phyloP scores from a whole-genome alignment of 129 eudicot species.

The Mikania micrantha region DNA sequence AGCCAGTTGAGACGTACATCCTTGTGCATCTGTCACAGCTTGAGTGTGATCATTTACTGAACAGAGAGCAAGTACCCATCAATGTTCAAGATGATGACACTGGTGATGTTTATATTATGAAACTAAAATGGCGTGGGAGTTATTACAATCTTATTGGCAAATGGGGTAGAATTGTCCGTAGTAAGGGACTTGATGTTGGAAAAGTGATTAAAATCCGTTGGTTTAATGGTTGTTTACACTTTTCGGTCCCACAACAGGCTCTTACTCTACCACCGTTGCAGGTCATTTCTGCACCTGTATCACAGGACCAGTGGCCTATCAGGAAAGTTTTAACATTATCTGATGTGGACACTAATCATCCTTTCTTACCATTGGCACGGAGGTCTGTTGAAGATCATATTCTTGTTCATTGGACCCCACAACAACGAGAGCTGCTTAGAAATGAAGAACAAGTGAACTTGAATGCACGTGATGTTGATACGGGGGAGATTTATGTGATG shows the following conservation, averaged over 20 bases:
- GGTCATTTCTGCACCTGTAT: constrained; percentile 37
- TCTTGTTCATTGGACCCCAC: constrained; percentile 61
- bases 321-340: constrained; percentile 66
- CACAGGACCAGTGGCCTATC: constrained; percentile 75
- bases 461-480: constrained; percentile 67
- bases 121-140: constrained; percentile 86
- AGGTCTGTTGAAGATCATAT: constrained; percentile 76
- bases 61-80: constrained; percentile 53
- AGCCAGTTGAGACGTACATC: constrained; percentile 61
- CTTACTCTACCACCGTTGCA: constrained; percentile 43
- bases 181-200: constrained; percentile 71
- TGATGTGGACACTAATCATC: constrained; percentile 72
- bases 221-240: constrained; percentile 64
- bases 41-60: constrained; percentile 55
- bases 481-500: constrained; percentile 67
- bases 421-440: constrained; percentile 56
- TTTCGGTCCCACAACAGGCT: constrained; percentile 59
- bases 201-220: constrained; percentile 65
- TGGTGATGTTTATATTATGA: constrained; percentile 62
- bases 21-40: constrained; percentile 54
- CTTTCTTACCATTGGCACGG: constrained; percentile 76
- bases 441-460: constrained; percentile 67
- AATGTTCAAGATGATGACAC: constrained; percentile 78
- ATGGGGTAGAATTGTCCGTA: constrained; percentile 78
- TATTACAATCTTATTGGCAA: constrained; percentile 69